Conservation (phyloP, 306 rosid species). For the Cyamopsis tetragonoloba region DNA sequence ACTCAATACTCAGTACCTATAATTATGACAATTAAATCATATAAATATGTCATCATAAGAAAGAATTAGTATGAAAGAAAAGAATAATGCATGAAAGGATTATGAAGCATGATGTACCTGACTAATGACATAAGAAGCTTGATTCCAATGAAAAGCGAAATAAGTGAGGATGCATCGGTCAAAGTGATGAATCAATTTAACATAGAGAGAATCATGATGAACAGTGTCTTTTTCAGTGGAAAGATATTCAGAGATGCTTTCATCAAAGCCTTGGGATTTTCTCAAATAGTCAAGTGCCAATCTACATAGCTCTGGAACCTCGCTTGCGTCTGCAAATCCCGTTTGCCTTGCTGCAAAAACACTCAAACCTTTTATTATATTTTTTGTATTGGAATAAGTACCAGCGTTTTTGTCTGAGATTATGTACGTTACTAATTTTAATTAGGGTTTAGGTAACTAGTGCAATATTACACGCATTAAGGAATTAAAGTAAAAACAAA, state of each 20-base stretch:
- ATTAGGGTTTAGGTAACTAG: too few relatives aligned
- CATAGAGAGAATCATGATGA: too few relatives aligned
- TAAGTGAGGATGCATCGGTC: slow-evolving; percentile 61
- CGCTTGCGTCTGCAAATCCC: not conserved
- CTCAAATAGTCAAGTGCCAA: not conserved
- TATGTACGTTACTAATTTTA: too few relatives aligned
- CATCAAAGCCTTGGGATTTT: not conserved
- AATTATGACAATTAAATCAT: slow-evolving; percentile 1
- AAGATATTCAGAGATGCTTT: not conserved
- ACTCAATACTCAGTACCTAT: slow-evolving; percentile 53
- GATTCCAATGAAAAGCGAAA: slow-evolving; percentile 71
- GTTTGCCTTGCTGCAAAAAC: not conserved
- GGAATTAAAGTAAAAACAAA: too few relatives aligned
- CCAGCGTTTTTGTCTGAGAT: too few relatives aligned
- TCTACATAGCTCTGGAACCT: not conserved
- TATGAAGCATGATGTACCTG: slow-evolving; percentile 5
- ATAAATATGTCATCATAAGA: not conserved
- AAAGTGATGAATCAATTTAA: slow-evolving; percentile 22
- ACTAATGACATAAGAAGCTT: slow-evolving; percentile 14
- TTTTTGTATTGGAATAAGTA: too few relatives aligned
- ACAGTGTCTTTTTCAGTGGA: not conserved
- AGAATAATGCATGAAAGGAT: too few relatives aligned
- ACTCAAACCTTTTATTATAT: too few relatives aligned
- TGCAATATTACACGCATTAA: too few relatives aligned
- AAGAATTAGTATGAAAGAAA: not conserved